These are phyloP conservation scores for Hyaloscypha hepaticicola DNA, from an alignment of 495 filamentous ascomycete species.

Conservation along the genomic window DNA sequence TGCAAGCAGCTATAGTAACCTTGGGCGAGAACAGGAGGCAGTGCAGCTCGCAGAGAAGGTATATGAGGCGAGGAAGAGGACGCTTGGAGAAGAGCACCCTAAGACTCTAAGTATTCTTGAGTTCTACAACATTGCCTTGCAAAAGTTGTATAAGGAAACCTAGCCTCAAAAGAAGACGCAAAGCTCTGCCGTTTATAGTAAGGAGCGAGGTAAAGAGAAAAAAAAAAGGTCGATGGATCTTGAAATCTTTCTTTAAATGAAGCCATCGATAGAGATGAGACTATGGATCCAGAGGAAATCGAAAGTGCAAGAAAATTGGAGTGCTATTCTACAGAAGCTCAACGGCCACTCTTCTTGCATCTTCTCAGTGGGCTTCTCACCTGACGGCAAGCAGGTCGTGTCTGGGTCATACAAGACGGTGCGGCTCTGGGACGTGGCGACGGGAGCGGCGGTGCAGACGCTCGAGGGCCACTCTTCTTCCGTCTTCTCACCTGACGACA, in stretches of 20 bases:
- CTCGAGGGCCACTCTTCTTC: not conserved
- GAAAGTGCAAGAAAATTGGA: not conserved
- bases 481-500: not conserved
- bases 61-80: constrained; percentile 26
- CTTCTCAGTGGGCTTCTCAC: not conserved
- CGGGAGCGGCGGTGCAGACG: not conserved
- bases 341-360: not conserved
- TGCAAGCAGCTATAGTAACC: no score
- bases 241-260: not conserved
- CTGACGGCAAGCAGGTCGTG: not conserved
- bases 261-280: not conserved
- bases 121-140: not conserved
- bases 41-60: no score
- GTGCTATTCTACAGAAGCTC: not conserved
- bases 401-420: not conserved
- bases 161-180: not conserved
- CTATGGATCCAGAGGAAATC: not conserved
- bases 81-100: constrained; percentile 29
- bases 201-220: not conserved
- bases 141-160: not conserved
- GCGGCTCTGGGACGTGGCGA: not conserved
- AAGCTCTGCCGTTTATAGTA: not conserved
- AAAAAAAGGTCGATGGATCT: not conserved
- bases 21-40: no score
- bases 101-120: not conserved